Conservation (phyloP, 371 early-diverging fungal species). For the Apophysomyces trapeziformis region DNA sequence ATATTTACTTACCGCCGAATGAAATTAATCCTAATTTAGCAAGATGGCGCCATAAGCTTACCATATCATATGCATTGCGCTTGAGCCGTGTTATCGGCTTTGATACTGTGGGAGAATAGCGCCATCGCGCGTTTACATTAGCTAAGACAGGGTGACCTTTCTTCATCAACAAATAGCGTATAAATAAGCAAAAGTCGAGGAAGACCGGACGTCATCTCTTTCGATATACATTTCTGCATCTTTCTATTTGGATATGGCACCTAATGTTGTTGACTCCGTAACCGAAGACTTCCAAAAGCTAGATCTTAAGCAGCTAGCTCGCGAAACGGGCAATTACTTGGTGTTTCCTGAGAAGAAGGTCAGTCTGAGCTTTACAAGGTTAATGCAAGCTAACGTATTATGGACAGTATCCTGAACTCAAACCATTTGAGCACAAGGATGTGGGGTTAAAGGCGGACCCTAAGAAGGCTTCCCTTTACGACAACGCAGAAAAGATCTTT, state of each 20-base stretch:
- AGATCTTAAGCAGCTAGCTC: constrained; percentile 41
- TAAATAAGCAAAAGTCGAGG: background rate
- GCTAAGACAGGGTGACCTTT: constrained; percentile 1
- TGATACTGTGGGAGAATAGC: constrained; percentile 11
- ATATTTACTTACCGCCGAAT: background rate
- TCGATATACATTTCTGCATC: background rate
- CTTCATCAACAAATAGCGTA: background rate
- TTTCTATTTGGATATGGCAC: constrained; percentile 18
- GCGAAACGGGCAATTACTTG: constrained; percentile 41
- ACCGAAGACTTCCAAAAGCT: constrained; percentile 42
- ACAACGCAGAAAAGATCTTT: constrained; percentile 60
- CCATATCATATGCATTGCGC: background rate
- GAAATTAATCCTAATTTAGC: background rate
- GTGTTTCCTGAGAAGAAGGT: constrained; percentile 46
- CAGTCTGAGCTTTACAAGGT: background rate
- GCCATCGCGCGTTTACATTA: constrained; percentile 13
- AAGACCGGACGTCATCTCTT: background rate
- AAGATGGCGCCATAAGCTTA: background rate
- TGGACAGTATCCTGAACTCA: constrained; percentile 38
- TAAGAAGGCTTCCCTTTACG: constrained; percentile 59
- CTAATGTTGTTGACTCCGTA: constrained; percentile 31
- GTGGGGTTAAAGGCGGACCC: constrained; percentile 60
- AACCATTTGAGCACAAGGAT: constrained; percentile 41
- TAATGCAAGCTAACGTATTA: background rate
- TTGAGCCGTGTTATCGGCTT: background rate